Evolutionary conservation across 352 stramenopile species (phyloP), one percentile per base, ranked within the genome.

Genomic region (Globisporangium abappressorium): DNA sequence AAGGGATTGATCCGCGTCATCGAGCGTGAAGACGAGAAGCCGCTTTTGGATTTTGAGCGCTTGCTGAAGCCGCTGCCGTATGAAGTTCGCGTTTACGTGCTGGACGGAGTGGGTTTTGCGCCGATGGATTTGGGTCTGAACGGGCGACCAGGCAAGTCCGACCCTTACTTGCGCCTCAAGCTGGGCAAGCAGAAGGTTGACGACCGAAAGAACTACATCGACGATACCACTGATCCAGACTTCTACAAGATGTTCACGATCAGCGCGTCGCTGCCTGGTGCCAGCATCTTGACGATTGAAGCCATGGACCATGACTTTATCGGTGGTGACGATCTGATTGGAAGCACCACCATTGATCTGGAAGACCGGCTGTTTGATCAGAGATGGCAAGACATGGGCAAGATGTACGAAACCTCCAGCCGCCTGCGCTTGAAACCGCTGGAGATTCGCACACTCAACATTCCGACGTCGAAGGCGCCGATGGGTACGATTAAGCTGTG

Each of bases 231-330:
- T 1, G 84, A 97, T 41, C 88, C 89, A 0, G 85, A 97, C 68
- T 97, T 98, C 46, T 98, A 98, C 86, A 97, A 97, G 73, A 86
- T 91, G 76, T 93, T 89, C 61, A 69, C 87, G 75, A 73, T 98
- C 51, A 93, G 87, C 62, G 84, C 87, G 3, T 86, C 84, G 51
- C 82, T 98, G 1, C 93, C 93, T 2, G 93, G 93, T 49, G 84
- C 91, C 1, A 90, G 86, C 12, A 84, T 92, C 53, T 68, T 98
- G 54, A 87, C 88, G 53, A 97, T 98, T 51, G 78, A 95, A 51
- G 84, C 92, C 0, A 95, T 96, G 80, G 94, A 98, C 71, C 89
- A 93, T 58, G 92, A 98, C 62, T 69, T 91, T 2, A 93, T 98
- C 55, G 88, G 87, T 26, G 85, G 81, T 22, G 93, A 98, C 62